A percentile compares a stretch with the other conserved stretches of the same genome.
Conservation (phyloP, 2,329 filamentous ascomycete genomes). For the Seiridium unicorne region DNA sequence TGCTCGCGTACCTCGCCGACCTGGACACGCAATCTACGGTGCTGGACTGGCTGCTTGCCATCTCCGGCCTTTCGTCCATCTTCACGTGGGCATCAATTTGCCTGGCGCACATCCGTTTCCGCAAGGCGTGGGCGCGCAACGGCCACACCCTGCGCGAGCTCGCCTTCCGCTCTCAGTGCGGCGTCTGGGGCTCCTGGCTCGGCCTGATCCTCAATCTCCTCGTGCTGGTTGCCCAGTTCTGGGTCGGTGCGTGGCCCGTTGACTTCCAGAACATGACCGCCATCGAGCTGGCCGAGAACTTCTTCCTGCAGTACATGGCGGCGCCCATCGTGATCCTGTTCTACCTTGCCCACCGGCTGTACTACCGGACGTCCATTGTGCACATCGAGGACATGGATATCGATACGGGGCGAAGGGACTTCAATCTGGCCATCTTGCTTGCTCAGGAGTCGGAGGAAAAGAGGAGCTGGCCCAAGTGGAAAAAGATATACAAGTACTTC, state of each 20-base stretch:
- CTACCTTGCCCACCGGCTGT: slow-evolving; percentile 75
- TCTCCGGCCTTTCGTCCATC: slow-evolving; percentile 70
- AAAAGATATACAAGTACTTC: slow-evolving; percentile 70
- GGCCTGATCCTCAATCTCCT: slow-evolving; percentile 74
- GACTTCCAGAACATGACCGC: slow-evolving; percentile 46
- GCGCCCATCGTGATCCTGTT: slow-evolving; percentile 66
- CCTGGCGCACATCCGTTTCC: slow-evolving; percentile 89
- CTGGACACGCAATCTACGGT: slow-evolving; percentile 57
- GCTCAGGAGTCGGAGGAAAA: slow-evolving; percentile 78
- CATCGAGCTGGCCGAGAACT: slow-evolving; percentile 54
- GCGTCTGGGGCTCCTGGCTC: slow-evolving; percentile 76
- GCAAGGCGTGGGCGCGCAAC: slow-evolving; percentile 69
- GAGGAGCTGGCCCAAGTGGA: slow-evolving; percentile 72
- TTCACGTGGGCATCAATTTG: slow-evolving; percentile 86
- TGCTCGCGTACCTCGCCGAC: slow-evolving; percentile 76
- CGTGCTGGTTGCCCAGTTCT: slow-evolving; percentile 82
- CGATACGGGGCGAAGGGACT: slow-evolving; percentile 78
- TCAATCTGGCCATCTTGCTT: slow-evolving; percentile 76
- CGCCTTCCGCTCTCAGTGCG: slow-evolving; percentile 78
- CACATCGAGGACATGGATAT: slow-evolving; percentile 77
- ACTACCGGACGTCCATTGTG: slow-evolving; percentile 67
- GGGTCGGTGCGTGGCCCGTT: slow-evolving; percentile 79
- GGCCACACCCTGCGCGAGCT: slow-evolving; percentile 74
- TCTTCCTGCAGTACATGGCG: slow-evolving; percentile 73
- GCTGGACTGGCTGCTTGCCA: slow-evolving; percentile 77